Base-by-base conservation (phyloP, 768 basidiomycete genomes). In the Tubosaeta sp. region DNA sequence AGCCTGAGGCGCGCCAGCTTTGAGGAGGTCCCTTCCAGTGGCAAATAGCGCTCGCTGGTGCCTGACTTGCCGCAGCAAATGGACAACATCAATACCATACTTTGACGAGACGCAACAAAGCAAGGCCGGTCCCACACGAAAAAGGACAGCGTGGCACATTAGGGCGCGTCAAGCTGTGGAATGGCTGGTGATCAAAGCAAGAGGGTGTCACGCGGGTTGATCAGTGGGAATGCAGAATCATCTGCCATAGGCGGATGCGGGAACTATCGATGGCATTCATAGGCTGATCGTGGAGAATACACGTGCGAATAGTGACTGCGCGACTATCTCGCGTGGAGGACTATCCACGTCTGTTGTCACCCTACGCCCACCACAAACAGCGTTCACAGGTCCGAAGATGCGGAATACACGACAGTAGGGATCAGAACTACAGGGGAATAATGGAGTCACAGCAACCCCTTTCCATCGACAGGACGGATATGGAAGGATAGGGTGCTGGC, bases 391-490 rank as follows among this genome's bases (percentile, higher is more conserved):
- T 27, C 16, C 19, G 41, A 56, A 16, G 31, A 41, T 47, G 46
- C 48, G 18, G 41, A 27, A 46, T 36, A 42, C 42, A 19, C 22
- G 34, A n/a, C n/a, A n/a, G n/a, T n/a, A n/a, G n/a, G n/a, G n/a
- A n/a, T 22, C 12, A 3, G 27, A 9, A 44, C 10, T 27, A 53
- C n/a, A 22, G 51, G 48, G 32, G 36, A 27, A 27, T n/a, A 47
- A 58, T 59, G 52, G 44, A 53, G 51, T 29, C 52, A 63, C 61
- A 60, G 46, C 47, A 55, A 51, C 51, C 61, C 53, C 49, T 62
- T 60, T 62, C 48, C 35, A 52, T 42, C 19, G 53, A 56, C 57
- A 44, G 1, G 9, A 49, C 62, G 51, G 43, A 62, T 64, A 51
- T 53, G 51, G 62, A 3, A 55, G 45, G 19, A 11, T 42, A 40